Evolutionary conservation across 169 alveolate genomes (phyloP), one percentile per base, ranked within the genome.

Genomic region (Plasmodium inui): DNA sequence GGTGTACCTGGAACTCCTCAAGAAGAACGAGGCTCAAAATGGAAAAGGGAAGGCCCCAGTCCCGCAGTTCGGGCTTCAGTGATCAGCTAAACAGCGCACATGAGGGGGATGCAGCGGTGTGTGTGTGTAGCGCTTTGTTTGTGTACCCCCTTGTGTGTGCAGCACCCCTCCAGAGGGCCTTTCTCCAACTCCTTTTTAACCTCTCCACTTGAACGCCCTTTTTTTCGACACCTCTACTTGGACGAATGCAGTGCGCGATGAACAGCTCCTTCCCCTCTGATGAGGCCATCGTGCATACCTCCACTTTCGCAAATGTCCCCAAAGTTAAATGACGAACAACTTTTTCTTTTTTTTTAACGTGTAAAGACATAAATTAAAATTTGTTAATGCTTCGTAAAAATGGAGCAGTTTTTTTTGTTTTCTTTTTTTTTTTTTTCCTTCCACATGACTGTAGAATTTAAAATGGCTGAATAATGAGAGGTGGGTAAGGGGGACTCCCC

Each of bases 1-100:
- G 53, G 84, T 76, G 32, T 76, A 85, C 26, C 28, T 85, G 44
- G 85, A 85, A 26, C 44, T 73, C 8, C 78, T 85, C 55, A 85
- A 85, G 55, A 39, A 74, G 37, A 85, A 85, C 39, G 85, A 85
- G 3, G 70, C 57, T 26, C 53, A 53, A 12, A 41, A 85, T 19
- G 26, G 17, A 12, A 74, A 19, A 37, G 84, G 61, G 57, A 85
- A 85, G 19, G 80, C 17, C 0, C 70, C 78, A 39, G 19, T 17
- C 44, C 26, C 44, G 74, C 44, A 83, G 22, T 34, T n/a, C n/a
- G 22, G 22, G n/a, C n/a, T n/a, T n/a, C n/a, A n/a, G 8, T 55
- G 71, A 55, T 55, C 26, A 5, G 32, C 32, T 26, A 19, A 61
- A 19, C 34, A 22, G 74, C 12, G 34, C 32, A 46, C n/a, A 46